A percentile compares a stretch with the other conserved stretches of the same genome.
Conservation (phyloP, 1,284 basidiomycete genomes). For the Lignosus rhinocerotis region DNA sequence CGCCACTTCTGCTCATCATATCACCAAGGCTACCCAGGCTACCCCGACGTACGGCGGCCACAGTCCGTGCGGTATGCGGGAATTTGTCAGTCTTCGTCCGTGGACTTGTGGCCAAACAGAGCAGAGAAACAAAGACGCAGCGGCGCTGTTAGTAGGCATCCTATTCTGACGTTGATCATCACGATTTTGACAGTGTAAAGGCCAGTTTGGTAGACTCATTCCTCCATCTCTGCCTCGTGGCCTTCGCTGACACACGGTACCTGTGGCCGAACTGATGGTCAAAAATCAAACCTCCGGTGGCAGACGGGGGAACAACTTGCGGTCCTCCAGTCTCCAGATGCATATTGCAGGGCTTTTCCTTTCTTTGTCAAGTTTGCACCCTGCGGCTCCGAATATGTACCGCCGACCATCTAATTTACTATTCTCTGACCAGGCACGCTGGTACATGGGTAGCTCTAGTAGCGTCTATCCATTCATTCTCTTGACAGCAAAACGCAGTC, state of each 20-base stretch:
- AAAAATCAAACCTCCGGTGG: constrained; percentile 4
- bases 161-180: constrained; percentile 8
- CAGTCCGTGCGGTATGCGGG: too few relatives aligned
- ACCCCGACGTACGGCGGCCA: neutral
- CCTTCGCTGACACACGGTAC: neutral
- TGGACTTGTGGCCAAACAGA: neutral
- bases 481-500: too few relatives aligned
- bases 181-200: constrained; percentile 17
- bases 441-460: too few relatives aligned
- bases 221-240: neutral
- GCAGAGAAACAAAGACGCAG: neutral
- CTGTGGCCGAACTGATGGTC: neutral
- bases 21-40: constrained; percentile 23
- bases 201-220: neutral
- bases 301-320: neutral
- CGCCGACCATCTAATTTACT: too few relatives aligned
- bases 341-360: neutral
- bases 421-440: too few relatives aligned
- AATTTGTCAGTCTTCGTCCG: neutral
- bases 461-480: too few relatives aligned
- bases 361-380: neutral
- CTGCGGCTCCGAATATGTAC: neutral
- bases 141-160: neutral
- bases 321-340: neutral
- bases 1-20: constrained; percentile 13